Evolutionary conservation across 345 rosid species (phyloP), one percentile per base, ranked within the genome.

Genomic region (Sonneratia alba): DNA sequence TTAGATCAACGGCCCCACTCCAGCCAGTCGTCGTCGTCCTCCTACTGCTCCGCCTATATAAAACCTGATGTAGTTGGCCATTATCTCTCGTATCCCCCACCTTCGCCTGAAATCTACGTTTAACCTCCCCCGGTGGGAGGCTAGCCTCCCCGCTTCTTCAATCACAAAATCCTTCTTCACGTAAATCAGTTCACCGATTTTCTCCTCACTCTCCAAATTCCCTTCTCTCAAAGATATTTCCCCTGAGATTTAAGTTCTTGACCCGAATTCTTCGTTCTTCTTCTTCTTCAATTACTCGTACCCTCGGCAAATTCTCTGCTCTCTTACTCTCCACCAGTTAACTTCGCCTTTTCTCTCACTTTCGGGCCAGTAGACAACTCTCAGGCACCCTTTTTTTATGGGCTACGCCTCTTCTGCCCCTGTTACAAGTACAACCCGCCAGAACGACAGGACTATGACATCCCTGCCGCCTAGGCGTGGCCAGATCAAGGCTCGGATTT

Each of bases 381-480:
- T 3, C 13, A 57, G 2, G 32, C 63, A n/a, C 32, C 63, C 10
- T 8, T 22, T 22, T 47, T 32, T 59, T 62, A 79, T 77, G 83
- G 62, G 15, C 72, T 0, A 67, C 3, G 63, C 53, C 64, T 1
- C 74, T 74, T n/a, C 79, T 12, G 36, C 77, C 9, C 1, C 49
- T 45, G 27, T 12, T 15, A 22, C 32, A 27, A 27, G 32, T 27
- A 27, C 32, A 19, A 1, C 24, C 69, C 24, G 49, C 36, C 57
- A 56, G 4, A 36, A 38, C 47, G 67, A 55, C 56, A 45, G 22
- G 4, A 59, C 18, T 22, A 67, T 16, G 18, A 32, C 15, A 19
- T 61, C 40, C 34, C 8, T 70, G 55, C 82, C 87, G 8, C 87
- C 87, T 0, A 63, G 15, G 22, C 70, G 87, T 51, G 87, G 87